Base-by-base conservation (phyloP, 768 basidiomycete genomes). In the Leccinum boreale region DNA sequence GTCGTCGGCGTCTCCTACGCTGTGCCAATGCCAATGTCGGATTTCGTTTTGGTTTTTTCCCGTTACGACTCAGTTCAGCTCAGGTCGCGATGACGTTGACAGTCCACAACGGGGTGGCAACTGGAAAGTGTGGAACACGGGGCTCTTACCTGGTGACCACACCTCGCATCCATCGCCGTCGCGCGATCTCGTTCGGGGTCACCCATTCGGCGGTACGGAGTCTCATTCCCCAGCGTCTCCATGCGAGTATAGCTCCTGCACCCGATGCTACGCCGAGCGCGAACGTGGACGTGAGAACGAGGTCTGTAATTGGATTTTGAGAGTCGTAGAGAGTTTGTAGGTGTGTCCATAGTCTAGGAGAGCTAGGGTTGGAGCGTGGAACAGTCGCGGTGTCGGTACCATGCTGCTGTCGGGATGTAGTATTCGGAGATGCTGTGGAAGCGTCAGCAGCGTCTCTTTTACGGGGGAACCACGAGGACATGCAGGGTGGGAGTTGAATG, bases 1-100 rank as follows among this genome's bases (percentile, higher is more conserved):
- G 67, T 92, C 92, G 72, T 98, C 95, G 12, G 81, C 85, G 65
- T 94, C 92, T 3, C 90, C 90, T 52, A 93, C 92, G 59, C 90
- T 92, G 59, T 48, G 36, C 19, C 50, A 14, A 44, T 26, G 33
- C 39, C 17, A 26, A 19, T 26, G 15, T 19, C 10, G 39, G 5
- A 42, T 42, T n/a, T 42, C n/a, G 8, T 9, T 14, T 33, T 33
- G 31, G 39, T 42, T 42, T 19, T n/a, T 46, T 29, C 23, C 28
- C 55, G 15, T 44, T 29, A 58, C n/a, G 47, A 46, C 31, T 45
- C 42, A 56, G 55, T 26, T 56, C 52, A 56, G 28, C 12, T 36
- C 44, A 47, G 23, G 10, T 23, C 14, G 45, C 3, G 42, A 35
- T 21, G 19, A 19, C 33, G 19, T 7, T 33, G 29, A n/a, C 31